Evolutionary conservation across 768 basidiomycete species (phyloP).

Genomic region (Amanita pseudoporphyria): DNA sequence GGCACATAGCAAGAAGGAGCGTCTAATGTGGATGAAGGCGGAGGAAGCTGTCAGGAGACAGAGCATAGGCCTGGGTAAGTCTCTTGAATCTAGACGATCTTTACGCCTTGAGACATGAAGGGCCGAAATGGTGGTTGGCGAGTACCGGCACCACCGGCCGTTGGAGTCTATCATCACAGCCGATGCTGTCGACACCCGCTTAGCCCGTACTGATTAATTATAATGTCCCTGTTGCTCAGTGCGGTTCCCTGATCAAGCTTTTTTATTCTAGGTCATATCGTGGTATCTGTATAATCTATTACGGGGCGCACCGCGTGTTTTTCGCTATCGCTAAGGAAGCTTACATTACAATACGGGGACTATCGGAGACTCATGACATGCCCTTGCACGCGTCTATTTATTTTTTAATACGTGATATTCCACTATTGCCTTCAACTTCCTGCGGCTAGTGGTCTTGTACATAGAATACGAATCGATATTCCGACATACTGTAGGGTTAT

Average conservation of each 20-base stretch:
- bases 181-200: background rate
- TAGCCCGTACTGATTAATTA: background rate
- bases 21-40: slow-evolving; percentile 23
- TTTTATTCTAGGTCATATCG: background rate
- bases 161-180: background rate
- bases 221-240: background rate
- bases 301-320: background rate
- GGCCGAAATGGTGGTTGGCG: background rate
- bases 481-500: background rate
- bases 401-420: background rate
- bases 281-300: background rate
- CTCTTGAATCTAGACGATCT: background rate
- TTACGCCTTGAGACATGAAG: background rate
- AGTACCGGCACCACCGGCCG: background rate
- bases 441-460: background rate
- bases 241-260: background rate
- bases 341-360: background rate
- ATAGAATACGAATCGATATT: background rate
- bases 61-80: slow-evolving; percentile 4
- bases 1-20: slow-evolving; percentile 26
- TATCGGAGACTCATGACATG: background rate
- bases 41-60: slow-evolving; percentile 17
- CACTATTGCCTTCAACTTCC: background rate
- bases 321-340: background rate
- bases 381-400: background rate